Evolutionary conservation across 345 rosid species (phyloP), one percentile per base, ranked within the genome.

Genomic region (Alliaria petiolata): DNA sequence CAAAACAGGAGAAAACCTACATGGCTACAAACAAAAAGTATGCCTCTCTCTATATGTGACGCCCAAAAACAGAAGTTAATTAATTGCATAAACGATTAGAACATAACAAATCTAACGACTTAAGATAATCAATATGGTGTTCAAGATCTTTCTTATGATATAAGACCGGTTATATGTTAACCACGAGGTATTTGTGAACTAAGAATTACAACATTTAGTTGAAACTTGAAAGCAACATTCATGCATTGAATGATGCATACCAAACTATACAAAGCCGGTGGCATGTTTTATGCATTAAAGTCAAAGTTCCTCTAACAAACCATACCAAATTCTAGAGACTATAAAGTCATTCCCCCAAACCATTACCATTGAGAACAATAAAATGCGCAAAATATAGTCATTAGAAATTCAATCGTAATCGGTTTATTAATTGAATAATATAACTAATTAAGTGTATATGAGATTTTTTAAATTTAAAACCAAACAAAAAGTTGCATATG

Each of bases 281-380:
- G 31, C 70, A 75, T 75, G 74, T 75, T 75, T 67, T 53, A 45
- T 75, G 74, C 69, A 75, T 75, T 68, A 43, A 75, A 68, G 79
- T 75, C 69, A 75, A 59, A 52, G 12, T 43, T 54, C 49, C 64
- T 43, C 56, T 44, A 33, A 43, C 54, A 34, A n/a, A 54, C 56
- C 62, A 33, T 63, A 72, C 76, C 76, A 53, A 44, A 62, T 36
- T 7, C n/a, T 44, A 35, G 13, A 44, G n/a, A 26, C 12, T 44
- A 34, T 64, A 64, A 72, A 55, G 56, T 13, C 6, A 56, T 64
- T 34, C 33, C 16, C 64, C 69, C 12, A 61, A 39, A 26, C n/a
- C 33, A 39, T 28, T 25, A 45, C 56, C 56, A 45, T n/a, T 15
- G 28, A 34, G 26, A 57, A 30, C n/a, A 40, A 39, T 7, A 15